Conservation (phyloP, 2,329 filamentous ascomycete genomes). For the Pseudocercospora crystallina region DNA sequence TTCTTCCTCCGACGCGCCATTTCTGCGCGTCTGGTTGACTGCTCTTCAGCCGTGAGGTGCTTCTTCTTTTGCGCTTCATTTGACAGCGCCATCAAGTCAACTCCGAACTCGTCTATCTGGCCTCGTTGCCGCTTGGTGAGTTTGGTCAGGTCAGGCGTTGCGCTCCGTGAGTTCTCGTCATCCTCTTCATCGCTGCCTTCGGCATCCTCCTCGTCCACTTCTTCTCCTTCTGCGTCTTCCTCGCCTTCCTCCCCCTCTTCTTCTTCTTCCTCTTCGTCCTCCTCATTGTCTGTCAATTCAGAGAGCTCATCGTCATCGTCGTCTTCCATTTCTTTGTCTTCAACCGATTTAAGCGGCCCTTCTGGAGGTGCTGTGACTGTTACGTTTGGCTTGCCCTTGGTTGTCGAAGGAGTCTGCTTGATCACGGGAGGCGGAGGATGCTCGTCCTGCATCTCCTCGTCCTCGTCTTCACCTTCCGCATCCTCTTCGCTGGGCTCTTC, state of each 20-base stretch:
- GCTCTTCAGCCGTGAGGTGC: constrained; percentile 70
- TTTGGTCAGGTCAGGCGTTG: constrained; percentile 64
- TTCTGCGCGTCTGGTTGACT: constrained; percentile 70
- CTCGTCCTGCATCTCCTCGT: constrained; percentile 35
- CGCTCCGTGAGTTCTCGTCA: constrained; percentile 52
- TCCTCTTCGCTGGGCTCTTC: constrained; percentile 36
- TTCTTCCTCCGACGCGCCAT: constrained; percentile 74
- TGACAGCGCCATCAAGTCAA: constrained; percentile 50
- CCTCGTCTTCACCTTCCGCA: constrained; percentile 36
- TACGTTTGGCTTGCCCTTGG: constrained; percentile 30
- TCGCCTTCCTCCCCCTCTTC: constrained; percentile 40
- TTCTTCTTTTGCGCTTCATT: constrained; percentile 73
- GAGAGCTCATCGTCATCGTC: constrained; percentile 52
- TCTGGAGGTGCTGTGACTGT: constrained; percentile 31
- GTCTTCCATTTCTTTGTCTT: constrained; percentile 53
- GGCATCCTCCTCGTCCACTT: constrained; percentile 42
- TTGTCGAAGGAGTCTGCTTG: constrained; percentile 21
- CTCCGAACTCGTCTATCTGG: constrained; percentile 47
- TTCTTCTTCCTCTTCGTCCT: constrained; percentile 33
- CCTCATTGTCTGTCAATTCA: constrained; percentile 36
- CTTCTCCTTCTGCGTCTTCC: constrained; percentile 36
- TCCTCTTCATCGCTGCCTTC: constrained; percentile 50
- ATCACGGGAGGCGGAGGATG: constrained; percentile 38
- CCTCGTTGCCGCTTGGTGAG: constrained; percentile 68
- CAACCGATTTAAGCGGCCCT: constrained; percentile 44